Evolutionary conservation across 768 basidiomycete genomes (phyloP), one percentile per base, ranked within the genome.

Genomic region (Royoungia palumana): DNA sequence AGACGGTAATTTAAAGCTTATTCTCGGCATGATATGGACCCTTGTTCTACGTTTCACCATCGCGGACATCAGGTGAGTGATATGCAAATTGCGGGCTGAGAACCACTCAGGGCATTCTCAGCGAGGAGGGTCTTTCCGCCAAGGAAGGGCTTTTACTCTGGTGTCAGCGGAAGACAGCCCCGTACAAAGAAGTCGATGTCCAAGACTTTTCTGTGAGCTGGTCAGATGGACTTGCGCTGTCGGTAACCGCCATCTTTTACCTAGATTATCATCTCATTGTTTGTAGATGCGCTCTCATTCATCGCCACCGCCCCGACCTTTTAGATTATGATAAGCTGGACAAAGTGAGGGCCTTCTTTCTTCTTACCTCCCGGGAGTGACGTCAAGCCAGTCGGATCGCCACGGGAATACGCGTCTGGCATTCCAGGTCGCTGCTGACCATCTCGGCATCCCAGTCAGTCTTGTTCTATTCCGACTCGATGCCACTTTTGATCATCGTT

Each of bases 21-120:
- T 95, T 44, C 80, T 98, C n/a, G 94, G 93, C 27, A 92, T 94
- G 94, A 97, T 99, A 56, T 98, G 96, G 96, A 95, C 92, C 0
- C 79, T 98, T 32, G 94, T 99, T 61, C 78, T 98, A 27, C 87
- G 95, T 12, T 98, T 98, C 68, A 96, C 94, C 6, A 98, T 99
- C 55, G 94, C 96, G 20, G 94, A 94, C 60, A 98, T 99, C 73
- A 96, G 86, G 94, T 94, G 55, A 51, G 83, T 71, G 22, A 20
- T 48, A 28, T 24, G 13, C 38, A 28, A 30, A n/a, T 24, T 28
- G 10, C 36, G 37, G 22, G 25, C 42, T 44, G 22, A 44, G 38
- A 35, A 8, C 44, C 16, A 41, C 51, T 55, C 40, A 60, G 45
- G 49, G 50, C 44, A 22, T 22, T 44, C 49, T 56, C 66, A 97